Evolutionary conservation across 2,329 filamentous ascomycete genomes (phyloP), one percentile per base, ranked within the genome.

Genomic region (Nigrospora sphaerica): DNA sequence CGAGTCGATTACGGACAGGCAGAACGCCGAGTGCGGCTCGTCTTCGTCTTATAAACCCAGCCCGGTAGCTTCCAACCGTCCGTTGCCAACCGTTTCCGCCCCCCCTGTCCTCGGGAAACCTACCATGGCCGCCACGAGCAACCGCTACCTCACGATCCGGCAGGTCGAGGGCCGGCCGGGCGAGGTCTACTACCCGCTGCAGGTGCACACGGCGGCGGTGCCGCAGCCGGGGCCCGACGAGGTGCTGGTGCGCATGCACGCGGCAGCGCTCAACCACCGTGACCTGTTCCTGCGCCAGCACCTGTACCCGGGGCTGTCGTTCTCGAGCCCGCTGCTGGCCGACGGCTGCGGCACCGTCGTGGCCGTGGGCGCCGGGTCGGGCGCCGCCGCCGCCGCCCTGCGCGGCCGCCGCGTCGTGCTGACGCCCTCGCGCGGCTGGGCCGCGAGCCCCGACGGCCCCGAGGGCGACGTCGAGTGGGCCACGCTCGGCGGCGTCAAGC

Each of bases 211-310:
- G 32, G 67, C 85, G 14, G 75, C 83, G 46, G 73, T 75, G 52
- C 85, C 85, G 23, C 72, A 70, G 2, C 85, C 85, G 0, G 76
- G 79, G 23, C 77, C 78, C 14, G 73, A 73, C 51, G 77, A 96
- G 63, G 72, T 95, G 54, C 73, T 95, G 7, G 72, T 97, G 51
- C 81, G 80, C 58, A 73, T 97, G 60, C 77, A 79, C 33, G 87
- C 90, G 44, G 87, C 85, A 1, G 86, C 92, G 13, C 81, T 97
- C 43, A 97, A 97, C 72, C 93, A 97, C 71, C 86, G 91, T 57
- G 93, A 97, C 66, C 81, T 95, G 56, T 97, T 96, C 71, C 86
- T 95, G 67, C 87, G 92, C 46, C 90, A 93, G 65, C 85, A 91
- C 61, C 81, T 95, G 36, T 97, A 97, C 72, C 92, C 92, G 0